A percentile compares a stretch with the other conserved stretches of the same genome.
Evolutionary conservation across 371 early-diverging fungal species (phyloP).

Genomic region (Lichtheimia hyalospora): DNA sequence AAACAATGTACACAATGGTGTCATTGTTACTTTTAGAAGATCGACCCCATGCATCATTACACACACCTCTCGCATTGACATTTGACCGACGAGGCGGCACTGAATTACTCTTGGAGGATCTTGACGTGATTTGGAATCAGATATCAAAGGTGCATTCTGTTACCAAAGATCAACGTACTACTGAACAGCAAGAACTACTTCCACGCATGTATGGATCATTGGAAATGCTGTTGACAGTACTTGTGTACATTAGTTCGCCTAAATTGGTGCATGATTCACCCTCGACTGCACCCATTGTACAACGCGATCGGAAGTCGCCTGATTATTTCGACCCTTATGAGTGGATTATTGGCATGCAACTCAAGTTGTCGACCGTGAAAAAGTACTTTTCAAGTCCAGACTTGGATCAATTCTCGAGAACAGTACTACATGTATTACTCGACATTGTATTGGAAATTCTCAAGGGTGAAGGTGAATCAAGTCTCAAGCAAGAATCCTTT

Average conservation of each 20-base stretch:
- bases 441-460: conserved; percentile 66
- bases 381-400: conserved; percentile 40
- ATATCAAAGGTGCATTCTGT: conserved; percentile 27
- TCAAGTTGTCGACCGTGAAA: conserved; percentile 52
- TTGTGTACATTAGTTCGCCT: conserved; percentile 61
- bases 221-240: conserved; percentile 60
- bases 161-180: conserved; percentile 22
- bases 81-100: conserved; percentile 70
- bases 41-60: conserved; percentile 65
- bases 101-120: conserved; percentile 52
- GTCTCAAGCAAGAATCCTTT: conserved; percentile 23
- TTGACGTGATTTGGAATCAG: conserved; percentile 60
- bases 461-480: conserved; percentile 69
- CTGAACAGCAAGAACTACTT: conserved; percentile 24
- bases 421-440: conserved; percentile 52
- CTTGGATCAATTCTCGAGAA: conserved; percentile 44
- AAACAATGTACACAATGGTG: conserved; percentile 49
- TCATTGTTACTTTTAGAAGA: conserved; percentile 52
- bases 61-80: conserved; percentile 68
- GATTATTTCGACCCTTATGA: conserved; percentile 73
- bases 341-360: conserved; percentile 62
- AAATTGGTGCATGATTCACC: conserved; percentile 74
- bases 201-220: conserved; percentile 42
- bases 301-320: conserved; percentile 53
- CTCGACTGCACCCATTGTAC: conserved; percentile 53